Conservation (phyloP, 2,329 filamentous ascomycete species). For the Talaromyces pinophilus region DNA sequence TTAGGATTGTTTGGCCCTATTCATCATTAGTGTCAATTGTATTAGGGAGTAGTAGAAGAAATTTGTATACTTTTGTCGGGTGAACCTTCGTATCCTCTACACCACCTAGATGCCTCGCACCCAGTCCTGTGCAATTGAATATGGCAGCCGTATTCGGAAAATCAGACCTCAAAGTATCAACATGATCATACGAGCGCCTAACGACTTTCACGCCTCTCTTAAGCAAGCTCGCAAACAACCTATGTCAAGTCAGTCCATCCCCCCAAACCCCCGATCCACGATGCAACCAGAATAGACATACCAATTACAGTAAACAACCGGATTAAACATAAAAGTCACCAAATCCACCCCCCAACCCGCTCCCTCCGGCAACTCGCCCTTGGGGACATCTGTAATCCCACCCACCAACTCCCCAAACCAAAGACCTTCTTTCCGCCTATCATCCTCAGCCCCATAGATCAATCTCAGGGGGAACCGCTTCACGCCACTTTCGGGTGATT, state of each 20-base stretch:
- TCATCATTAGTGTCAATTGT: background rate
- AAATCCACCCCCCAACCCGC: constrained; percentile 19
- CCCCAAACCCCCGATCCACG: too few relatives aligned
- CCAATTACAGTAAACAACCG: constrained; percentile 20
- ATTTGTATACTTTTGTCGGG: constrained; percentile 12
- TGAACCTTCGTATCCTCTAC: constrained; percentile 19
- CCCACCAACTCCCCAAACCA: constrained; percentile 22
- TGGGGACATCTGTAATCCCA: constrained; percentile 18
- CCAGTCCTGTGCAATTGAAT: constrained; percentile 23
- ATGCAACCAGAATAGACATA: background rate
- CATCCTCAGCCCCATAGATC: constrained; percentile 8
- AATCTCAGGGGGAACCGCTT: constrained; percentile 19
- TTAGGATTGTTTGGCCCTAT: constrained; percentile 20
- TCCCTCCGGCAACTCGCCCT: constrained; percentile 21
- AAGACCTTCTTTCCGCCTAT: background rate
- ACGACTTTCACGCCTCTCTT: constrained; percentile 17
- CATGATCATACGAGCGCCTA: constrained; percentile 16
- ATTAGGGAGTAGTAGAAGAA: background rate
- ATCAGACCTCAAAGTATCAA: constrained; percentile 20
- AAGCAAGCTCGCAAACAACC: constrained; percentile 19
- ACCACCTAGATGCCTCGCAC: constrained; percentile 18
- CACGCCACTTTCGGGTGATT: constrained; percentile 20
- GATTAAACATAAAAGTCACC: constrained; percentile 20
- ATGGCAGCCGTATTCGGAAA: constrained; percentile 22
- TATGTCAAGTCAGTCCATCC: background rate